Conservation (phyloP, 768 basidiomycete species). For the Termitomyces sp. region DNA sequence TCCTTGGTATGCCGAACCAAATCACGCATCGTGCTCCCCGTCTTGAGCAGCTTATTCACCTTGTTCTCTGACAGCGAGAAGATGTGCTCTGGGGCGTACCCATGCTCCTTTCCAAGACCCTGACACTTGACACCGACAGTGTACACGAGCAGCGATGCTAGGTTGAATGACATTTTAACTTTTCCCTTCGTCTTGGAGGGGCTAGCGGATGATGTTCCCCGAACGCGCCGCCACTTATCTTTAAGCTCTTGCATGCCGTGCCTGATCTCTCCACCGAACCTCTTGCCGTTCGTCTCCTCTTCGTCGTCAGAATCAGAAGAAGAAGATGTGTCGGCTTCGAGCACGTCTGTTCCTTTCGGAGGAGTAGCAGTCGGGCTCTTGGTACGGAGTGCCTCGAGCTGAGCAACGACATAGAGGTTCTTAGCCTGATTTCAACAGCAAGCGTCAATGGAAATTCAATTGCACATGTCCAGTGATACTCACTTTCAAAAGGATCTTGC, state of each 20-base stretch:
- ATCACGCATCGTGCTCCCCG: slow-evolving; percentile 45
- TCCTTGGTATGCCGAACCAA: slow-evolving; percentile 82
- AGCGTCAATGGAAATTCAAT: background rate
- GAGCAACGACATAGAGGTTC: slow-evolving; percentile 49
- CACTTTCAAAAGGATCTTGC: slow-evolving; percentile 81
- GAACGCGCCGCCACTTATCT: slow-evolving; percentile 19
- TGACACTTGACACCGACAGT: slow-evolving; percentile 94
- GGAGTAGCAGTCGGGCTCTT: slow-evolving; percentile 11
- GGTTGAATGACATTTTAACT: slow-evolving; percentile 65
- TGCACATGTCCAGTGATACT: slow-evolving; percentile 3
- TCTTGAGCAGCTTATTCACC: slow-evolving; percentile 70
- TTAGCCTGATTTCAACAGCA: slow-evolving; percentile 45
- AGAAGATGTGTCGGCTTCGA: slow-evolving; percentile 18
- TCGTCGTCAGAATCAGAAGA: slow-evolving; percentile 16
- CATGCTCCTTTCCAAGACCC: slow-evolving; percentile 81
- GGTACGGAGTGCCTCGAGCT: slow-evolving; percentile 53
- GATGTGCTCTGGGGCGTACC: slow-evolving; percentile 83
- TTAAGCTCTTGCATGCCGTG: slow-evolving; percentile 17
- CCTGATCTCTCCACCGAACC: slow-evolving; percentile 11
- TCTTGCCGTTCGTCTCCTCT: slow-evolving; percentile 5
- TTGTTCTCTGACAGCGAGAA: slow-evolving; percentile 89
- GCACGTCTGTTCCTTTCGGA: slow-evolving; percentile 14
- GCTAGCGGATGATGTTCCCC: slow-evolving; percentile 9
- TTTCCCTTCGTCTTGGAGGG: slow-evolving; percentile 29
- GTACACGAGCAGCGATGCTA: slow-evolving; percentile 80